Evolutionary conservation across 2,329 filamentous ascomycete species (phyloP), one percentile per base, ranked within the genome.

Genomic region (Colletotrichum shisoi): DNA sequence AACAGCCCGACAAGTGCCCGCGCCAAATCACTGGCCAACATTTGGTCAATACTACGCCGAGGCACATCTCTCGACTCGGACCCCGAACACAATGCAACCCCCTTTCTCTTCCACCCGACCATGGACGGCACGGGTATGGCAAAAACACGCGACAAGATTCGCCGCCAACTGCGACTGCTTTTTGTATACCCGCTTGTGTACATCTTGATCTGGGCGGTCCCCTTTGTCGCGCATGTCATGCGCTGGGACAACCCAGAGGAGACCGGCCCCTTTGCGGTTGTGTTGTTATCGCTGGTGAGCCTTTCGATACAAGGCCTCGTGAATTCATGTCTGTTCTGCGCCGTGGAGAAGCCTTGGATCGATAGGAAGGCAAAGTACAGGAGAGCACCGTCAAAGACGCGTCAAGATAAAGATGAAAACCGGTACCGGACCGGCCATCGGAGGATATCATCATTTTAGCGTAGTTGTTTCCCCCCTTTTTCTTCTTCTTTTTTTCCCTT

Each of bases 171-270:
- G 2, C 85, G 89, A 39, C 84, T 90, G 37, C 82, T 93, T 19
- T 92, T 94, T 77, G 87, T 93, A 54, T 94, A 94, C 74, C 91
- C 91, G 0, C 74, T 89, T 19, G 84, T 91, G 4, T 94, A 94
- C 76, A 82, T 91, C 21, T 76, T 86, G 4, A 86, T 92, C 70
- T 94, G 91, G 91, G 78, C 90, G 3, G 78, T 91, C 8, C 91
- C 91, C 0, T 91, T 93, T 71, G 78, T 89, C 2, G 82, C 82
- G 2, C 89, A 93, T 74, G 81, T 87, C 57, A 77, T 88, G 57
- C 83, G 82, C 60, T 91, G 88, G 76, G 80, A 82, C 69, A 74
- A 76, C 62, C 59, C 64, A 3, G 39, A 66, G 2, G 57, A 64
- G 6, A 48, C 67, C 12, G 70, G 71, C 17, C 82, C 90, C 0